These are phyloP conservation scores for Globisporangium okanoganense DNA, from an alignment of 352 stramenopile species.

Conservation along the genomic window DNA sequence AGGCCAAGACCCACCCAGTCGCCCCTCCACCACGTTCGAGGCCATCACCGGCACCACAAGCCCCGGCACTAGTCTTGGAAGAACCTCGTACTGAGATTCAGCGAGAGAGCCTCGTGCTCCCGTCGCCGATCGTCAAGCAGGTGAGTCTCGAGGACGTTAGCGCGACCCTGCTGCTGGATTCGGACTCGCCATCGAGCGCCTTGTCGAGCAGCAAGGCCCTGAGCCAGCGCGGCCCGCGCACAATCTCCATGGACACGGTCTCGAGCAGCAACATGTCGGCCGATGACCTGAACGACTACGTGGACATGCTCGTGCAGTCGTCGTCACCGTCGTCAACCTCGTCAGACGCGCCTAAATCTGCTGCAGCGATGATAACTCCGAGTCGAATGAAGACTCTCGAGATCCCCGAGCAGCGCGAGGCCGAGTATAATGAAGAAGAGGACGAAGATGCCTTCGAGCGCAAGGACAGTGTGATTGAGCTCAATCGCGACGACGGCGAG, in stretches of 20 bases:
- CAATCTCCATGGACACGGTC: constrained; percentile 9
- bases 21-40: background rate
- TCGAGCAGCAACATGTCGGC: constrained; percentile 6
- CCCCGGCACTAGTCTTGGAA: background rate
- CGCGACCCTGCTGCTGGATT: background rate
- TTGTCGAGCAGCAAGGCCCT: background rate
- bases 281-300: constrained; percentile 7
- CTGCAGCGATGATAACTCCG: background rate
- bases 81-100: background rate
- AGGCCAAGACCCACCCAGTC: background rate
- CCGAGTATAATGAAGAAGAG: background rate
- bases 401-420: background rate
- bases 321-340: background rate
- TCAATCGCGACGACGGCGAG: constrained; percentile 12
- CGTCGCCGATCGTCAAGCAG: background rate
- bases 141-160: background rate
- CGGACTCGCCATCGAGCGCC: background rate
- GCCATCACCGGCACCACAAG: background rate
- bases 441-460: background rate
- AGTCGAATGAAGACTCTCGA: constrained; percentile 11
- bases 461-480: constrained; percentile 10
- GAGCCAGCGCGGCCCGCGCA: constrained; percentile 3
- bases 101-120: background rate
- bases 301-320: background rate
- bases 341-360: background rate